Conservation (phyloP, 345 rosid species). For the Anacardium occidentale region DNA sequence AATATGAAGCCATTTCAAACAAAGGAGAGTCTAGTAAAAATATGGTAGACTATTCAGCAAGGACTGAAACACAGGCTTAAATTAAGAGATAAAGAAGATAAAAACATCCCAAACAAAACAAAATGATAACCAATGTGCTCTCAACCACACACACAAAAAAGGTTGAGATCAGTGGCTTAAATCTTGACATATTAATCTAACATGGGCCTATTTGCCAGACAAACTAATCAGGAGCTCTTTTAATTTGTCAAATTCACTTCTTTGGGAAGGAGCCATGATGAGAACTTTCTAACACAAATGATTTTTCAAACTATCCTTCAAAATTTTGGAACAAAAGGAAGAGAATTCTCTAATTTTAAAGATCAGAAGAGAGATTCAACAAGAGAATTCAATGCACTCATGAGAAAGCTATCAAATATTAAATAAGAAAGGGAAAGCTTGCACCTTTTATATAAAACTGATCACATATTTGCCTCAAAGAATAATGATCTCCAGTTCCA, state of each 20-base stretch:
- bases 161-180: not conserved
- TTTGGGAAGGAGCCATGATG: not conserved
- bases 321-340: not conserved
- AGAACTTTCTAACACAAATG: not conserved
- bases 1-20: not conserved
- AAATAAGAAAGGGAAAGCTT: conserved; percentile 1
- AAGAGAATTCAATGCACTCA: not conserved
- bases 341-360: not conserved
- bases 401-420: not conserved
- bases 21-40: not conserved
- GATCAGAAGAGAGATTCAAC: too few relatives aligned
- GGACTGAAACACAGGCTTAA: not conserved
- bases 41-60: not conserved
- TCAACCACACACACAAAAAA: not conserved
- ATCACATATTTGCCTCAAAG: conserved; percentile 95
- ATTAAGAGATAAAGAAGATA: not conserved
- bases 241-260: not conserved
- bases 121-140: not conserved
- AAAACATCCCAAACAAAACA: not conserved
- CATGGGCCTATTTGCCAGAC: not conserved
- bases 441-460: conserved; percentile 82
- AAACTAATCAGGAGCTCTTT: not conserved
- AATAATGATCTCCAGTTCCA: conserved; percentile 98
- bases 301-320: not conserved
- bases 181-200: not conserved